Conservation (phyloP, 2,329 filamentous ascomycete species). For the Talaromyces verruculosus region DNA sequence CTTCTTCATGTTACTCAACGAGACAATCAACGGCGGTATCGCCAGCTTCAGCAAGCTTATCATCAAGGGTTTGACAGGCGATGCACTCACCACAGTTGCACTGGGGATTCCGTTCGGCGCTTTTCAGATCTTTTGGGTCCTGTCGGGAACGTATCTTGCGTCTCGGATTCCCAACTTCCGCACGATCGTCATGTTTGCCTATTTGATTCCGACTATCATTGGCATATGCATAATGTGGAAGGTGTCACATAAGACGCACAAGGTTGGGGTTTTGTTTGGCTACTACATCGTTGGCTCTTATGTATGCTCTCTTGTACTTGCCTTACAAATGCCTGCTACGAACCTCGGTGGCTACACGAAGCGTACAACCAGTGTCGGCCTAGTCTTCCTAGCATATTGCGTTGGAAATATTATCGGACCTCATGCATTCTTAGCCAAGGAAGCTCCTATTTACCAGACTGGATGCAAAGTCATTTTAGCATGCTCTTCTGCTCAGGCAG, state of each 20-base stretch:
- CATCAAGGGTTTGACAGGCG: conserved; percentile 48
- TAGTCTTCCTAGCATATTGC: conserved; percentile 48
- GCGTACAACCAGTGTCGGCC: conserved; percentile 49
- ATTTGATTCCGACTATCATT: conserved; percentile 54
- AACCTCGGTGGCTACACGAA: conserved; percentile 50
- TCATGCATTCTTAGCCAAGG: conserved; percentile 44
- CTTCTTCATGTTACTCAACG: conserved; percentile 53
- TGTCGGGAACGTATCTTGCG: conserved; percentile 52
- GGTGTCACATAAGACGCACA: conserved; percentile 40
- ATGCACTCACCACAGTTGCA: conserved; percentile 50
- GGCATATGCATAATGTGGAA: conserved; percentile 55
- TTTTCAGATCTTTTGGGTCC: conserved; percentile 56
- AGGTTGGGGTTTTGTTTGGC: conserved; percentile 52
- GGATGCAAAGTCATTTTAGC: conserved; percentile 54
- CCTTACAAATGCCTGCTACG: conserved; percentile 42
- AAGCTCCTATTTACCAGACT: conserved; percentile 51
- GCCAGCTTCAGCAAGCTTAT: conserved; percentile 59
- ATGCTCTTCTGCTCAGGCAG: conserved; percentile 16
- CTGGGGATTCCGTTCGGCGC: conserved; percentile 57
- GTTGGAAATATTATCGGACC: conserved; percentile 50
- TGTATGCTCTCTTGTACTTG: conserved; percentile 55
- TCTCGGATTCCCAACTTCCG: conserved; percentile 53
- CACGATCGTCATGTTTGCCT: conserved; percentile 55
- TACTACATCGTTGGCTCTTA: conserved; percentile 54
- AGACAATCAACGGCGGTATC: conserved; percentile 53